phyloP scores from a whole-genome alignment of 1,284 basidiomycete genomes.

The Tremellales sp. region DNA sequence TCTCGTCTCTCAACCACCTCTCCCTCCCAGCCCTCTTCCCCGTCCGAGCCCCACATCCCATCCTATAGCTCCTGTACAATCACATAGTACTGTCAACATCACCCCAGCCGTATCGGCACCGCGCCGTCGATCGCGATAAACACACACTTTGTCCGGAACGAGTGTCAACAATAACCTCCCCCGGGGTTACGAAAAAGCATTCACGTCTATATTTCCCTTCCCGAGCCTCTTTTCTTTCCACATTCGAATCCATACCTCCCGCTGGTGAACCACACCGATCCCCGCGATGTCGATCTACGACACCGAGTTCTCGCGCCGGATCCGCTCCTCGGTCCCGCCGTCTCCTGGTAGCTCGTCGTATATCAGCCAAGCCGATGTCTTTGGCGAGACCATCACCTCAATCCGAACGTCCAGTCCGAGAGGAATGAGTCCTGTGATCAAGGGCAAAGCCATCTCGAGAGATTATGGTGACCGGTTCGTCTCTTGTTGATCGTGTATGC shows the following conservation, averaged over 20 bases:
- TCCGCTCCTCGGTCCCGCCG: constrained; percentile 24
- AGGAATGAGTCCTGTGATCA: constrained; percentile 18
- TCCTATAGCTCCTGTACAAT: too few relatives aligned
- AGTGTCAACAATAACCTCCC: too few relatives aligned
- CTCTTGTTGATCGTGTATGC: background rate
- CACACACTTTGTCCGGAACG: too few relatives aligned
- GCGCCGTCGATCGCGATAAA: too few relatives aligned
- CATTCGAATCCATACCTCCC: background rate
- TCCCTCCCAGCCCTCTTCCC: too few relatives aligned
- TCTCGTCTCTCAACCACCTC: too few relatives aligned
- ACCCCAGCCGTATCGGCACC: too few relatives aligned
- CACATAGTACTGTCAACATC: too few relatives aligned
- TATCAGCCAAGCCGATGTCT: constrained; percentile 25
- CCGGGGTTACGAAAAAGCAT: too few relatives aligned
- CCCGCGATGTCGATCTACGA: constrained; percentile 40
- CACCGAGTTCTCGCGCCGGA: constrained; percentile 36
- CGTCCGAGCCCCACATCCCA: too few relatives aligned
- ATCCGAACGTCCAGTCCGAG: constrained; percentile 17
- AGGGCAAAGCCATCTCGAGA: constrained; percentile 32
- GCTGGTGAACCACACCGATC: constrained; percentile 11
- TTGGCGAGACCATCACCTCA: constrained; percentile 29
- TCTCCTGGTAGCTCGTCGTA: constrained; percentile 6
- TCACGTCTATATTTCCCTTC: too few relatives aligned
- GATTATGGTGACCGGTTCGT: constrained; percentile 49
- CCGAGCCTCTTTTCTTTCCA: too few relatives aligned